Conservation (phyloP, 2,329 filamentous ascomycete genomes). For the Chrysoporthe austroafricana region DNA sequence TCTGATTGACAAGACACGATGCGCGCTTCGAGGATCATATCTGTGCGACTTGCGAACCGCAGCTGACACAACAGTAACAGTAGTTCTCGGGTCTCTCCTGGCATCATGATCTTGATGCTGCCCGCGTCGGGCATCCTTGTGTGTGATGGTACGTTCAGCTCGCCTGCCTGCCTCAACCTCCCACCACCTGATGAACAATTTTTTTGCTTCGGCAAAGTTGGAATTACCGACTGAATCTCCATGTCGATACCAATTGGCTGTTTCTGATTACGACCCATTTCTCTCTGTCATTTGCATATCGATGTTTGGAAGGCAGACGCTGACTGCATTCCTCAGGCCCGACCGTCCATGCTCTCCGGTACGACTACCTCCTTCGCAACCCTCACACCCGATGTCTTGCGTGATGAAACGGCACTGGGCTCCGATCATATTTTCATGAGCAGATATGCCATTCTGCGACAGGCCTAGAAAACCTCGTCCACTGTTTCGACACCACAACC, state of each 20-base stretch:
- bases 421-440: constrained; percentile 77
- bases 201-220: constrained; percentile 72
- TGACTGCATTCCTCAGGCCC: constrained; percentile 29
- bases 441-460: constrained; percentile 88
- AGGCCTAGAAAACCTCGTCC: constrained; percentile 99
- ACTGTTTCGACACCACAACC: constrained; percentile 64
- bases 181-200: constrained; percentile 68
- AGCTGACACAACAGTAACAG: constrained; percentile 22
- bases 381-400: constrained; percentile 36
- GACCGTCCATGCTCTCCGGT: constrained; percentile 27
- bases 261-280: constrained; percentile 64
- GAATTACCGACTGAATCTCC: constrained; percentile 92
- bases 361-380: constrained; percentile 13
- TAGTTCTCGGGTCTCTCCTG: constrained; percentile 20
- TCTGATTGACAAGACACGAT: constrained; percentile 58
- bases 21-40: constrained; percentile 27
- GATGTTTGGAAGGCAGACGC: constrained; percentile 22
- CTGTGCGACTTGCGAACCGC: constrained; percentile 12
- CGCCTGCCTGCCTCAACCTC: not conserved
- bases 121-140: constrained; percentile 15
- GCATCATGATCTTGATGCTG: not conserved
- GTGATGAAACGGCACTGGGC: constrained; percentile 98
- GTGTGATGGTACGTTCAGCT: constrained; percentile 32
- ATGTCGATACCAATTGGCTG: constrained; percentile 85
- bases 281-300: constrained; percentile 32